These are phyloP conservation scores for Cladosporium oxysporum DNA, from an alignment of 2,329 filamentous ascomycete species.

Conservation along the genomic window DNA sequence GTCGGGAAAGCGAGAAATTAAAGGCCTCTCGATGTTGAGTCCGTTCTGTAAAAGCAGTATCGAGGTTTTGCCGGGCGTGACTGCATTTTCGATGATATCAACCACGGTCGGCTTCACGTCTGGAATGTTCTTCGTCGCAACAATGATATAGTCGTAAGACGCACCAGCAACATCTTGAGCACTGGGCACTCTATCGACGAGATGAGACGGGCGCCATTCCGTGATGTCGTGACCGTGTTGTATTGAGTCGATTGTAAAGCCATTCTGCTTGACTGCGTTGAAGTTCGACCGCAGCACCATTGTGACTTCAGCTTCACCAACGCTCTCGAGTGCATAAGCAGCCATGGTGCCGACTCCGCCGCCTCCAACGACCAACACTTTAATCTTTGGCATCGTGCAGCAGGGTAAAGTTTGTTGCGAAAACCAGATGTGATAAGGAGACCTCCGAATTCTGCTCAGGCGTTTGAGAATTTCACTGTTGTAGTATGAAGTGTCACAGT, in stretches of 20 bases:
- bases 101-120: conserved; percentile 50
- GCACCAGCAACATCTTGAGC: conserved; percentile 35
- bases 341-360: conserved; percentile 61
- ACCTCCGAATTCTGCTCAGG: neutral
- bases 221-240: conserved; percentile 54
- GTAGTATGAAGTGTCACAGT: neutral
- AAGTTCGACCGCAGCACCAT: conserved; percentile 60
- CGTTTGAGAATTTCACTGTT: neutral
- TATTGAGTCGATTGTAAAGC: conserved; percentile 58
- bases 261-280: conserved; percentile 47
- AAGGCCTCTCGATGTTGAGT: conserved; percentile 61
- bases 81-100: conserved; percentile 54
- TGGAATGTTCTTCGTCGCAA: conserved; percentile 61
- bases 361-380: conserved; percentile 55
- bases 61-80: conserved; percentile 53
- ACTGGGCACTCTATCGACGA: conserved; percentile 49
- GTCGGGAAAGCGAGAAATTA: conserved; percentile 52
- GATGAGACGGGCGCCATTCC: conserved; percentile 51
- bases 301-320: conserved; percentile 55
- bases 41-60: conserved; percentile 65
- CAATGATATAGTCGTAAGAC: conserved; percentile 57
- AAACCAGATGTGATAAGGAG: neutral
- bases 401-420: neutral
- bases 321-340: conserved; percentile 56
- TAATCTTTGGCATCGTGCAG: conserved; percentile 34